Base-by-base conservation (phyloP, 2,329 filamentous ascomycete genomes). In the Diplodia seriata region DNA sequence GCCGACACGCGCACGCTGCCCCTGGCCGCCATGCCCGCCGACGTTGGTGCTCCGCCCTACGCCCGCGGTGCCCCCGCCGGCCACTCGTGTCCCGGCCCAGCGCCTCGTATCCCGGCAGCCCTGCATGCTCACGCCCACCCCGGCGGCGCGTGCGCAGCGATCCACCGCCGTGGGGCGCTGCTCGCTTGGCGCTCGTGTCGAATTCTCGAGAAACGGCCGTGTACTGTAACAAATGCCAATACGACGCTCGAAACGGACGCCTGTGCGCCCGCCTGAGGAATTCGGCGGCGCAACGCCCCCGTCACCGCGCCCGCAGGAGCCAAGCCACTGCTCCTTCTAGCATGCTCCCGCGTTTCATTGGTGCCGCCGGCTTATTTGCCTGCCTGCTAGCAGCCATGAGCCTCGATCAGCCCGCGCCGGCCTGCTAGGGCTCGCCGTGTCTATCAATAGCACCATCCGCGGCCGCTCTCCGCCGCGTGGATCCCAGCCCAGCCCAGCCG, bases 181-280 rank as follows among this genome's bases (percentile, higher is more conserved):
- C 43, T 61, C 59, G 59, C 59, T 50, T 51, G 59, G 59, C 59
- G 26, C 59, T 63, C 59, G 59, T 63, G 59, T 63, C 59, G 59
- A 63, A 63, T 38, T 51, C 59, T 63, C 59, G 59, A 63, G 59
- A 63, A 63, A 63, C 59, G 59, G 59, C 59, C 59, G 59, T 63
- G 59, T 63, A 51, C 47, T 63, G 59, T 63, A 63, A 51, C 59
- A 38, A 51, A 29, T 50, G n/a, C 59, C 29, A 51, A 63, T 63
- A 63, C 59, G 29, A 33, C 40, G 40, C 57, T 18, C 40, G 15
- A 61, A 49, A 49, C 43, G 43, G 31, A 20, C n/a, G 31, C 18
- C 59, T 23, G 43, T 51, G 59, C 59, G 57, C 57, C 57, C 38
- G 40, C 59, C 59, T 63, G 59, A 63, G 59, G 43, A 50, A 38